Evolutionary conservation across 1,284 basidiomycete species (phyloP).

Genomic region (Porogramme epimiltina): DNA sequence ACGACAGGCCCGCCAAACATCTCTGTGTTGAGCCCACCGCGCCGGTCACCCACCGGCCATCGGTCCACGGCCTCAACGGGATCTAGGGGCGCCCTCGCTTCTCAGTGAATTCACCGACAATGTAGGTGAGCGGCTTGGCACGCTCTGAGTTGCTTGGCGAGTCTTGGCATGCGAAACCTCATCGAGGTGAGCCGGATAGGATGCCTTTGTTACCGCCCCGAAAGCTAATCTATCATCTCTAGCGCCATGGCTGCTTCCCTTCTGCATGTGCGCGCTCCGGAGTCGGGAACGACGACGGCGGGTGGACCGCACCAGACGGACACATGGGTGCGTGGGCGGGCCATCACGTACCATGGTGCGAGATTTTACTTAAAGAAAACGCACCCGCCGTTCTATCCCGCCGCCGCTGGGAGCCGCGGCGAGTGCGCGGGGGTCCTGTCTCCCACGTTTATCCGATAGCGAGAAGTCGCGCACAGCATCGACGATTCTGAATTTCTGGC

Average conservation of each 20-base stretch:
- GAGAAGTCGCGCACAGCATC: slow-evolving; percentile 1
- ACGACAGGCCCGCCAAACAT: too few relatives aligned
- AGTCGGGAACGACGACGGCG: slow-evolving; percentile 1
- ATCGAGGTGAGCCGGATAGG: not conserved
- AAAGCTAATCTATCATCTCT: slow-evolving; percentile 9
- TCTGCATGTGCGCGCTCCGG: slow-evolving; percentile 5
- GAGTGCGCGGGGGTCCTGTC: not conserved
- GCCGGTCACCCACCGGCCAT: too few relatives aligned
- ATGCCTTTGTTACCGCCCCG: slow-evolving; percentile 5
- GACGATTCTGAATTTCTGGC: not conserved
- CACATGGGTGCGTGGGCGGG: not conserved
- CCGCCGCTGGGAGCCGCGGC: too few relatives aligned
- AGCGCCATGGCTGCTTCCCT: slow-evolving; percentile 2
- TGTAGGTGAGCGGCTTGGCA: slow-evolving; percentile 10
- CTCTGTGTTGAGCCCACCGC: too few relatives aligned
- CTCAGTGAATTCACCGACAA: not conserved
- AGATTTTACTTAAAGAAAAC: too few relatives aligned
- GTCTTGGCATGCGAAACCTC: slow-evolving; percentile 19
- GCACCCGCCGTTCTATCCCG: too few relatives aligned
- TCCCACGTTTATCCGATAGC: slow-evolving; percentile 9
- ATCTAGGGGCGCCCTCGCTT: not conserved
- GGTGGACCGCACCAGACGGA: not conserved
- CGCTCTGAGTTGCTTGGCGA: slow-evolving; percentile 11
- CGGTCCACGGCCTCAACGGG: too few relatives aligned
- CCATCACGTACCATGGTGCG: too few relatives aligned